Evolutionary conservation across 495 filamentous ascomycete species (phyloP).

Genomic region (Lophium mytilinum): DNA sequence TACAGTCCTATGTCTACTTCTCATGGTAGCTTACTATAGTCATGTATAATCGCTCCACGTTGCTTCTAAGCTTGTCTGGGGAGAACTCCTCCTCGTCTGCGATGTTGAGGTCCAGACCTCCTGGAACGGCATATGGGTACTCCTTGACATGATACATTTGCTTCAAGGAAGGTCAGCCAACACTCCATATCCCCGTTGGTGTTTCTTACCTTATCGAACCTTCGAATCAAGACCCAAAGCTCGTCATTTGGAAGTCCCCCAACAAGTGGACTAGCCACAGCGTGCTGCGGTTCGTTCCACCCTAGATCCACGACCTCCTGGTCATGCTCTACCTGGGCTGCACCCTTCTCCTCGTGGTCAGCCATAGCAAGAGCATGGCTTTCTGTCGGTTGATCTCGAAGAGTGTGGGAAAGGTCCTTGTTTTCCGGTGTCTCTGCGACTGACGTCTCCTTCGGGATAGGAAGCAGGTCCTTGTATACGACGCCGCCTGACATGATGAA

Average conservation of each 20-base stretch:
- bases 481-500: conserved; percentile 21
- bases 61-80: conserved; percentile 74
- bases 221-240: conserved; percentile 68
- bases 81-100: conserved; percentile 78
- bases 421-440: conserved; percentile 21
- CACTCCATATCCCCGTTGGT: neutral
- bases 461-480: conserved; percentile 31
- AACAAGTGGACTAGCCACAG: conserved; percentile 55
- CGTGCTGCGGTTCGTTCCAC: conserved; percentile 56
- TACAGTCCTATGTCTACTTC: neutral
- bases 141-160: conserved; percentile 87
- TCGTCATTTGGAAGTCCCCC: conserved; percentile 75
- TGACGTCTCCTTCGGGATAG: conserved; percentile 25
- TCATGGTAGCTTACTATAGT: conserved; percentile 44
- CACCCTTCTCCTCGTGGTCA: conserved; percentile 37
- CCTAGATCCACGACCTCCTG: conserved; percentile 59
- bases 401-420: conserved; percentile 13
- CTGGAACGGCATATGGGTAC: conserved; percentile 42
- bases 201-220: conserved; percentile 68
- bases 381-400: conserved; percentile 27
- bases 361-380: conserved; percentile 34
- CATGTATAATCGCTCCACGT: conserved; percentile 78
- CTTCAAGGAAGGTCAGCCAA: conserved; percentile 32
- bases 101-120: conserved; percentile 70
- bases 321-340: conserved; percentile 40